Conservation (phyloP, 495 filamentous ascomycete genomes). For the Beverwykella pulmonaria region DNA sequence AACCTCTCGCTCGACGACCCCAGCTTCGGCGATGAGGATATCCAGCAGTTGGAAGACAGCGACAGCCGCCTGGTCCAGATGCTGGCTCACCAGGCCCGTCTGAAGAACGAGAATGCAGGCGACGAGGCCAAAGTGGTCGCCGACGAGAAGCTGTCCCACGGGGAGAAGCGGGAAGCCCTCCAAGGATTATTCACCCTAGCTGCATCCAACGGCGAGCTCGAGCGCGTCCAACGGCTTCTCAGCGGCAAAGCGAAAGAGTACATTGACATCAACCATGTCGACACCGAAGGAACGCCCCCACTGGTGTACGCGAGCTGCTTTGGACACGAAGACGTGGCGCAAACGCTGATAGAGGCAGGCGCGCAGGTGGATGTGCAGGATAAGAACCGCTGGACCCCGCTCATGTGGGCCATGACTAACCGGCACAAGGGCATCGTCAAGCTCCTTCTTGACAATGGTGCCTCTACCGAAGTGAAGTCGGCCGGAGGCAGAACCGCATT, state of each 20-base stretch:
- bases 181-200: slow-evolving; percentile 93
- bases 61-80: slow-evolving; percentile 91
- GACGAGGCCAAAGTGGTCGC: slow-evolving; percentile 78
- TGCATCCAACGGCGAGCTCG: slow-evolving; percentile 92
- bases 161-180: slow-evolving; percentile 76
- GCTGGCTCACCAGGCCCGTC: slow-evolving; percentile 88
- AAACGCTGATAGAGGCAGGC: slow-evolving; percentile 78
- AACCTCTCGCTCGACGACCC: slow-evolving; percentile 80
- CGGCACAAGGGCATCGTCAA: slow-evolving; percentile 95
- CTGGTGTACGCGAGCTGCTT: slow-evolving; percentile 99
- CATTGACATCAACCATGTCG: slow-evolving; percentile 85
- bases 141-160: slow-evolving; percentile 71
- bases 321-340: slow-evolving; percentile 90
- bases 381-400: slow-evolving; percentile 91
- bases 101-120: slow-evolving; percentile 70
- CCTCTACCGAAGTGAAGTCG: slow-evolving; percentile 93
- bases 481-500: slow-evolving; percentile 93
- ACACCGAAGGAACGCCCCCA: slow-evolving; percentile 92
- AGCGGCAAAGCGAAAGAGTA: slow-evolving; percentile 72
- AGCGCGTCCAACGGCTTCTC: slow-evolving; percentile 75
- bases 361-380: slow-evolving; percentile 95
- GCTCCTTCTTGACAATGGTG: slow-evolving; percentile 85
- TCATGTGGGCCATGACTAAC: slow-evolving; percentile 99
- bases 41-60: slow-evolving; percentile 72
- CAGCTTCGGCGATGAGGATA: slow-evolving; percentile 63